Evolutionary conservation across 148 eudicot genomes (phyloP), one percentile per base, ranked within the genome.

Genomic region (Camellia lanceoleosa): DNA sequence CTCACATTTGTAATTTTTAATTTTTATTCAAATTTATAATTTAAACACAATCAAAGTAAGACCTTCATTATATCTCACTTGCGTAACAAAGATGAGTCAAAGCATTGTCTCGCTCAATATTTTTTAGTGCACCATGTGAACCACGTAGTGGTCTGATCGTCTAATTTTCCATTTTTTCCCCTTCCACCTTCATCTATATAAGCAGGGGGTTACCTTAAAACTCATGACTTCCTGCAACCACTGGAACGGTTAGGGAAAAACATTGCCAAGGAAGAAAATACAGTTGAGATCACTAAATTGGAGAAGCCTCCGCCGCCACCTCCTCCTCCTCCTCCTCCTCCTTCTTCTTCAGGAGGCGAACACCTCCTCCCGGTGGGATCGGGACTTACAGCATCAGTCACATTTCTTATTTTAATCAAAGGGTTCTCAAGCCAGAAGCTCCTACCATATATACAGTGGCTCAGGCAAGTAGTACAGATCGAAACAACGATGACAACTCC

Each of bases 201-300:
- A 18, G 51, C 91, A 95, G 98, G 92, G 67, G 85, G 84, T 60
- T 88, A 77, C 54, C 86, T 87, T 14, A 89, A 87, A 83, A 96
- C 99, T 7, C 99, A 91, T 19, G 89, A 96, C 84, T 96, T 96
- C 85, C 87, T 96, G 71, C 97, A 92, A 86, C 99, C 97, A 65
- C 81, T 92, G 43, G 97, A 95, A n/a, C 86, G 83, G 78, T 89
- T 82, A 70, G 91, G 86, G 69, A 90, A 84, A 79, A 79, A 77
- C 47, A 80, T 70, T 2, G 73, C 85, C 79, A 88, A 87, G 75
- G 95, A 90, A 76, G 97, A 87, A 78, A 84, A 71, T 76, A 56
- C 65, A 46, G 80, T 74, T 55, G 92, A 85, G 70, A 78, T 86
- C 63, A 80, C 67, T 10, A 69, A 83, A 23, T 62, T 81, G 10